A percentile compares a stretch with the other conserved stretches of the same genome.
phyloP scores from a whole-genome alignment of 257 asterid species.

The Penstemon eatonii region DNA sequence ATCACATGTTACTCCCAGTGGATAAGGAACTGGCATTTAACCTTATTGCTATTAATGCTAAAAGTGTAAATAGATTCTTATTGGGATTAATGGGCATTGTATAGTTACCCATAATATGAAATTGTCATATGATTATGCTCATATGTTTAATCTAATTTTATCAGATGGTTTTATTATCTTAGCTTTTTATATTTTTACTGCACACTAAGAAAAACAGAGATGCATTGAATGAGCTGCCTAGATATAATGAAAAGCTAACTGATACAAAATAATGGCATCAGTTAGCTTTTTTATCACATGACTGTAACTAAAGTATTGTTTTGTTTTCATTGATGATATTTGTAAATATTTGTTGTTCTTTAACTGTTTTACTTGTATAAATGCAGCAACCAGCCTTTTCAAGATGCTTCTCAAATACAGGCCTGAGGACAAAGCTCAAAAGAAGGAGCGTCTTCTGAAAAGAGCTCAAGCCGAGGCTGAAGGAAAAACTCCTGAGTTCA shows the following conservation, averaged over 20 bases:
- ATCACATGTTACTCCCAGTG: not conserved
- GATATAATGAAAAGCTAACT: not conserved
- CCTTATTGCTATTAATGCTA: no score
- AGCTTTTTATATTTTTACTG: not conserved
- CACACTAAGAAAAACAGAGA: not conserved
- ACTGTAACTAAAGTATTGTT: not conserved
- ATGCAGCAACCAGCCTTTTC: slow-evolving; percentile 51
- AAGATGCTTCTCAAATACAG: slow-evolving; percentile 60
- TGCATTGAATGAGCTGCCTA: not conserved
- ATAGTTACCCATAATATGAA: not conserved
- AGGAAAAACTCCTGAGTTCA: slow-evolving; percentile 47
- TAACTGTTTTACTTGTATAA: not conserved
- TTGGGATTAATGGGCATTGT: no score
- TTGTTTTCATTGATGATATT: not conserved
- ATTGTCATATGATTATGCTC: not conserved
- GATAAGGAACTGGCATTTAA: no score
- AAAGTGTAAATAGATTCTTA: no score
- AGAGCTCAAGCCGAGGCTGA: slow-evolving; percentile 66
- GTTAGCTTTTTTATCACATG: no score
- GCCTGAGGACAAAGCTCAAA: slow-evolving; percentile 59
- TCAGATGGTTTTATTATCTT: no score
- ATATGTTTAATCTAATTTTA: not conserved
- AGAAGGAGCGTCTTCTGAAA: slow-evolving; percentile 56
- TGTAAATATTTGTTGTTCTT: no score
- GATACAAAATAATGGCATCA: not conserved